Conservation (phyloP, 2,329 filamentous ascomycete genomes). For the Periconia sp. region DNA sequence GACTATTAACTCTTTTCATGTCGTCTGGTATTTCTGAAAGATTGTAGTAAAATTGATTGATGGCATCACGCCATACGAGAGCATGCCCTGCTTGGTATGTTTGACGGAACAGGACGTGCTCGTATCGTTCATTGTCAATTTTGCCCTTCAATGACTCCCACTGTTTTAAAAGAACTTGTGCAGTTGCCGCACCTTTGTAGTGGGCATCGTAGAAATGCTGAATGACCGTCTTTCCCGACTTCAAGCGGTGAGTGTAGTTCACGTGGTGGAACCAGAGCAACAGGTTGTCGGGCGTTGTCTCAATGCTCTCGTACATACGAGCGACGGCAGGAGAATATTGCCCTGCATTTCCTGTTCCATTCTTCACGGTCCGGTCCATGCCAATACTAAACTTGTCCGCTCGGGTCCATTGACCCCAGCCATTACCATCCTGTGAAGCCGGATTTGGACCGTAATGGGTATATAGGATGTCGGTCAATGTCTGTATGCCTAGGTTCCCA, state of each 20-base stretch:
- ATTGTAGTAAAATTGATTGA: slow-evolving; percentile 69
- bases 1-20: slow-evolving; percentile 61
- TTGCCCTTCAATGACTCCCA: slow-evolving; percentile 64
- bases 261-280: slow-evolving; percentile 79
- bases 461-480: slow-evolving; percentile 70
- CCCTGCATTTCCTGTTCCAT: slow-evolving; percentile 69
- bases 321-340: slow-evolving; percentile 70
- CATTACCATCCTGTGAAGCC: slow-evolving; percentile 69
- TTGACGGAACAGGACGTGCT: slow-evolving; percentile 64
- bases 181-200: slow-evolving; percentile 64
- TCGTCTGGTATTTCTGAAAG: slow-evolving; percentile 66
- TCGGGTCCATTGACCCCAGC: slow-evolving; percentile 76
- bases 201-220: slow-evolving; percentile 71
- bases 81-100: slow-evolving; percentile 72
- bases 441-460: slow-evolving; percentile 73
- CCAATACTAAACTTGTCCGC: slow-evolving; percentile 66
- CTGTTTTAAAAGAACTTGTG: slow-evolving; percentile 61
- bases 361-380: slow-evolving; percentile 73
- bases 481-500: slow-evolving; percentile 73
- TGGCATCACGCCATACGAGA: slow-evolving; percentile 72
- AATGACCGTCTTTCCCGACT: slow-evolving; percentile 70
- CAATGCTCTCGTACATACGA: slow-evolving; percentile 62
- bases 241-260: slow-evolving; percentile 66
- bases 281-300: slow-evolving; percentile 70
- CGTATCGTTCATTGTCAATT: slow-evolving; percentile 66